Base-by-base conservation (phyloP, 139 green algal genomes). In the Zygnema circumcarinatum region DNA sequence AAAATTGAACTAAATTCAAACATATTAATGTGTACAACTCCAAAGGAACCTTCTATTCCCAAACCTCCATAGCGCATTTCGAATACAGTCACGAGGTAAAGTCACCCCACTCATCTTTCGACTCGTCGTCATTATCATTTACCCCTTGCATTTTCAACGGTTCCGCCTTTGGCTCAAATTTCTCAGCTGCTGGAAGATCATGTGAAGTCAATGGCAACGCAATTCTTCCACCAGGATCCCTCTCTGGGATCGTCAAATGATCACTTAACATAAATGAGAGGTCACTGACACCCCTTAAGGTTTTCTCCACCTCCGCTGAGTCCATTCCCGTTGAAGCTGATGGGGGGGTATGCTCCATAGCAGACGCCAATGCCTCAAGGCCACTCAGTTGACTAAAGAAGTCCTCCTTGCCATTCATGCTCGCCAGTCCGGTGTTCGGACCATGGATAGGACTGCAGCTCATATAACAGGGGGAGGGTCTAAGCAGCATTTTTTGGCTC, bases 381-480 rank as follows among this genome's bases (percentile, higher is more conserved):
- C 69, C 69, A 41, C 69, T 78, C 35, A 78, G 16, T 41, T 78
- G 69, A 41, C 69, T 78, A 41, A 78, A 78, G 16, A 78, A 78
- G 16, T 78, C 69, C 16, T 78, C 69, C 16, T 78, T 78, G 7
- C 16, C 69, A 41, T 20, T 41, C 11, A 22, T 16, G 69, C 54
- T 29, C n/a, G n/a, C n/a, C n/a, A n/a, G n/a, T n/a, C n/a, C n/a
- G n/a, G n/a, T n/a, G n/a, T n/a, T n/a, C n/a, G n/a, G n/a, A n/a
- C n/a, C n/a, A n/a, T n/a, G n/a, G n/a, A n/a, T n/a, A n/a, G n/a
- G n/a, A n/a, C n/a, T n/a, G n/a, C n/a, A n/a, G n/a, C n/a, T n/a
- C n/a, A n/a, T n/a, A n/a, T n/a, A n/a, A n/a, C n/a, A n/a, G n/a
- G n/a, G n/a, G n/a, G n/a, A n/a, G n/a, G n/a, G n/a, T n/a, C n/a